Percentiles rank a stretch among this genome's conserved stretches.
phyloP scores from a whole-genome alignment of 345 rosid species.

The Citrus sinensis region DVS_A1.0 CM039164.1:3385501-3386000 shows the following conservation, averaged over 20 bases:
- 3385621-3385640: not conserved
- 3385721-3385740: not conserved
- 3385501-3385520: slow-evolving; percentile 17
- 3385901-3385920: not conserved
- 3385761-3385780: not conserved
- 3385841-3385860: not conserved
- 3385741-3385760: not conserved
- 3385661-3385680: not conserved
- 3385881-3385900: not conserved
- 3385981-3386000: not conserved
- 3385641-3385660: slow-evolving; percentile 3
- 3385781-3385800: not conserved
- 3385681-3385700: not conserved
- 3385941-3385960: not conserved
- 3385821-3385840: not conserved
- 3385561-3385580: slow-evolving; percentile 5
- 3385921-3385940: not conserved
- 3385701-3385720: not conserved
- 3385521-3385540: slow-evolving; percentile 11
- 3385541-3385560: slow-evolving; percentile 15
- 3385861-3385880: not conserved
- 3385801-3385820: not conserved
- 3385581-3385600: slow-evolving; percentile 10
- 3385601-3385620: slow-evolving; percentile 21
- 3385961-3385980: not conserved